Evolutionary conservation across 768 basidiomycete genomes (phyloP).

Genomic region (Pleurotus eryngii): DNA sequence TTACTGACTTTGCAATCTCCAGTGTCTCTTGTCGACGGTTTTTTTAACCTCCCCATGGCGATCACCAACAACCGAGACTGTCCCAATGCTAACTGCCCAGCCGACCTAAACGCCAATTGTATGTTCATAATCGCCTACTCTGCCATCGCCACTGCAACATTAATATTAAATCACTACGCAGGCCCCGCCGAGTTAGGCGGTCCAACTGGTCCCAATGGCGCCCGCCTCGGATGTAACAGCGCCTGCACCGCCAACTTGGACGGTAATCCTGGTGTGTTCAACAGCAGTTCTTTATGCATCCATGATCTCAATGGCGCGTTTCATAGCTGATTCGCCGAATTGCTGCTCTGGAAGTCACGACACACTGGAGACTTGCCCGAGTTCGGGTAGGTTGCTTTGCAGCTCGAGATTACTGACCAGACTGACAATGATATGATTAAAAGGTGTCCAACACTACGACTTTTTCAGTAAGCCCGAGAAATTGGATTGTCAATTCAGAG

Average conservation of each 20-base stretch:
- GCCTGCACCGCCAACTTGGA: constrained; percentile 41
- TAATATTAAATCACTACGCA: background rate
- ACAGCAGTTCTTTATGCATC: background rate
- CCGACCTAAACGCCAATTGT: constrained; percentile 62
- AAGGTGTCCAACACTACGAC: constrained; percentile 21
- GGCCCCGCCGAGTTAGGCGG: constrained; percentile 40
- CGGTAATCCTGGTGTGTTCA: constrained; percentile 20
- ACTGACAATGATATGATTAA: background rate
- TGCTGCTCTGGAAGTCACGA: constrained; percentile 32
- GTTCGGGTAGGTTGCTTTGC: constrained; percentile 20
- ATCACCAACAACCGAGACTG: constrained; percentile 58
- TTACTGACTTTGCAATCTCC: background rate
- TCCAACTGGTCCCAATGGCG: constrained; percentile 42
- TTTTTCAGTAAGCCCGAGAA: constrained; percentile 18
- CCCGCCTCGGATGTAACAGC: constrained; percentile 50
- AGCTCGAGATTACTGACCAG: background rate
- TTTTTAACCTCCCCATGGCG: constrained; percentile 55
- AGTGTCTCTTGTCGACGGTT: constrained; percentile 69
- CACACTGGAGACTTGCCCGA: constrained; percentile 32
- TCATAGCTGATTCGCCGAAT: constrained; percentile 21
- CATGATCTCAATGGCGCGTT: background rate
- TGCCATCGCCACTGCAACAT: background rate
- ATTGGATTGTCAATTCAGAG: background rate
- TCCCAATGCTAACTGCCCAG: constrained; percentile 51
- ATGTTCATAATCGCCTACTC: background rate